A percentile compares a stretch with the other conserved stretches of the same genome.
Evolutionary conservation across 345 rosid genomes (phyloP).

Genomic region (Tarenaya hassleriana): DNA sequence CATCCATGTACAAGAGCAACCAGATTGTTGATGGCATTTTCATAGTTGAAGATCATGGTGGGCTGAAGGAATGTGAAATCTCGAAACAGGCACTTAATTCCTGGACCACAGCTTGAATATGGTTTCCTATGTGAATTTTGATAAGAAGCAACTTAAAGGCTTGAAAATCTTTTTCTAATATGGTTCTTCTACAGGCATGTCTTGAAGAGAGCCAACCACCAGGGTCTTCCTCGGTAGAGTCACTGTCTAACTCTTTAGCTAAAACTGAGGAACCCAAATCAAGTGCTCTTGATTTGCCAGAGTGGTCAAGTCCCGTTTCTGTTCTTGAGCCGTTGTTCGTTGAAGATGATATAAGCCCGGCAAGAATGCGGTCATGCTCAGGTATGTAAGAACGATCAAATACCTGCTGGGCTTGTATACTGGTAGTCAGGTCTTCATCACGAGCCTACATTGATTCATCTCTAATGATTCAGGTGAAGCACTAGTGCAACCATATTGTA

Average conservation of each 20-base stretch:
- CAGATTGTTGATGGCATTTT: conserved; percentile 22
- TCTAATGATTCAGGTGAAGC: conserved; percentile 41
- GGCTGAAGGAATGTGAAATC: conserved; percentile 24
- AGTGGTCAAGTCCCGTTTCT: conserved; percentile 62
- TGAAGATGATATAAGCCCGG: conserved; percentile 57
- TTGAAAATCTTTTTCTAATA: background rate
- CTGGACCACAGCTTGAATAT: background rate
- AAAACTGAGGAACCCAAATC: conserved; percentile 33
- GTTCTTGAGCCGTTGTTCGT: conserved; percentile 56
- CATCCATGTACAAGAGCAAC: conserved; percentile 22
- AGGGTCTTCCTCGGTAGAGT: conserved; percentile 35
- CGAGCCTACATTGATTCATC: conserved; percentile 26
- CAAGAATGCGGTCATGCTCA: conserved; percentile 32
- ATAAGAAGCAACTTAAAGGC: background rate
- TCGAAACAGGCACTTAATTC: conserved; percentile 33
- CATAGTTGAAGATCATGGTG: conserved; percentile 29
- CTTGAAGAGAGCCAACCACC: conserved; percentile 31
- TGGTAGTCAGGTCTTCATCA: background rate
- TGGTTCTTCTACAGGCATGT: conserved; percentile 34
- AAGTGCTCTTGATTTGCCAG: too few relatives aligned
- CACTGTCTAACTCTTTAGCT: conserved; percentile 35
- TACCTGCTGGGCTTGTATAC: conserved; percentile 39
- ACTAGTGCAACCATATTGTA: conserved; percentile 34
- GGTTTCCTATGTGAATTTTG: conserved; percentile 2
- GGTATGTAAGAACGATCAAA: conserved; percentile 49